phyloP scores from a whole-genome alignment of 2,329 filamentous ascomycete species.

The Ceratocystis lukuohia region DNA sequence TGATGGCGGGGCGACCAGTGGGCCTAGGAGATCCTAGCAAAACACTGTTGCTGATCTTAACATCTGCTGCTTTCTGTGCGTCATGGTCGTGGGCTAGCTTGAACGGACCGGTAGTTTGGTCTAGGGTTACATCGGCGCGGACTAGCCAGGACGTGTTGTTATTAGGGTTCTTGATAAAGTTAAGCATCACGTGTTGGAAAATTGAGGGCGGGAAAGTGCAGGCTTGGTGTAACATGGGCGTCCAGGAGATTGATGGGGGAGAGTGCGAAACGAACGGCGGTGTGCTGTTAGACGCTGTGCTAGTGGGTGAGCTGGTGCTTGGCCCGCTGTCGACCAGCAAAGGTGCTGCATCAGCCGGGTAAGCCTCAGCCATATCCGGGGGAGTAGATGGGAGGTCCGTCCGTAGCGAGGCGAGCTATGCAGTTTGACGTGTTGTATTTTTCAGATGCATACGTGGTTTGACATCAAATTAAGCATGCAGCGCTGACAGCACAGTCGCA shows the following conservation, averaged over 20 bases:
- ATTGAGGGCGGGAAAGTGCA: conserved; percentile 51
- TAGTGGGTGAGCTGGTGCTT: neutral
- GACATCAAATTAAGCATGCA: neutral
- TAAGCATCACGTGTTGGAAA: conserved; percentile 56
- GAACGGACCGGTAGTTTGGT: conserved; percentile 31
- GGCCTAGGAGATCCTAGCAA: no score
- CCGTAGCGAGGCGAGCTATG: neutral
- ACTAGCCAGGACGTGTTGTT: conserved; percentile 66
- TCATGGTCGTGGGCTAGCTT: neutral
- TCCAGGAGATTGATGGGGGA: conserved; percentile 30
- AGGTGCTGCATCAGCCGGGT: neutral
- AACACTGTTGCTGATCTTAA: neutral
- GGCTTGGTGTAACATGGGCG: conserved; percentile 39
- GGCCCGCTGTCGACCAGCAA: conserved; percentile 2
- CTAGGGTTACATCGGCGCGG: conserved; percentile 54
- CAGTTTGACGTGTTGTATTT: neutral
- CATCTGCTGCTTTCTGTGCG: neutral
- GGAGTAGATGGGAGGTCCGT: neutral
- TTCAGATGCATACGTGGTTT: neutral
- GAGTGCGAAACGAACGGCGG: neutral
- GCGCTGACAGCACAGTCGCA: neutral
- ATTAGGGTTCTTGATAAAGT: conserved; percentile 66
- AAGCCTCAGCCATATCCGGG: conserved; percentile 11
- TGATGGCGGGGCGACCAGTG: neutral
- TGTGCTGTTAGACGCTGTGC: no score